These are phyloP conservation scores for Amanita rubescens DNA, from an alignment of 768 basidiomycete genomes.

Conservation along the genomic window DNA sequence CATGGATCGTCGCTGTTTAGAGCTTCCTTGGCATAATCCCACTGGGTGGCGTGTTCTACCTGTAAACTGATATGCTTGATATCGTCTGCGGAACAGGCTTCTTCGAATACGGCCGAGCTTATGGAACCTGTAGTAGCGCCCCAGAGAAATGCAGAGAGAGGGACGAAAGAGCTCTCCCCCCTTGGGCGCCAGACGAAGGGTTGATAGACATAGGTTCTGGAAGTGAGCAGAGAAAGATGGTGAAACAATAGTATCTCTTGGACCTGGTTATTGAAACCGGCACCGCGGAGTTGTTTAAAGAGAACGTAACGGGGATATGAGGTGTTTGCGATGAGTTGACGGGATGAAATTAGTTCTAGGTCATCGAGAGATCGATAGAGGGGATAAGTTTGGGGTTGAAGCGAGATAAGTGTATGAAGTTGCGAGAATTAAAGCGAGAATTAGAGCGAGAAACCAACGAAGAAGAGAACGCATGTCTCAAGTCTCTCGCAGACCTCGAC, in stretches of 20 bases:
- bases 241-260: conserved; percentile 41
- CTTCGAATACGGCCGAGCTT: conserved; percentile 27
- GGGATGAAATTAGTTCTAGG: conserved; percentile 24
- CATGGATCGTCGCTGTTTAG: conserved; percentile 30
- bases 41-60: conserved; percentile 21
- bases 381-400: conserved; percentile 29
- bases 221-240: conserved; percentile 32
- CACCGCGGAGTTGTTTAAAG: conserved; percentile 39
- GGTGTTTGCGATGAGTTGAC: conserved; percentile 19
- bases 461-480: no score
- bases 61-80: conserved; percentile 27
- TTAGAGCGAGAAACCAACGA: no score
- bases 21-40: conserved; percentile 28
- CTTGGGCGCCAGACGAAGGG: conserved; percentile 39
- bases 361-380: conserved; percentile 27
- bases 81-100: conserved; percentile 32
- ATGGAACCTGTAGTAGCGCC: conserved; percentile 33
- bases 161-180: conserved; percentile 30
- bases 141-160: conserved; percentile 35
- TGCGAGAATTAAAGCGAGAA: conserved; percentile 14
- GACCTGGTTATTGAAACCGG: conserved; percentile 44
- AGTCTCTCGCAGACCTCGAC: no score
- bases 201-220: conserved; percentile 37
- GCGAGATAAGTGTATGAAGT: conserved; percentile 27
- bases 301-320: conserved; percentile 30